These are phyloP conservation scores for Backusella australiensis DNA, from an alignment of 192 early-diverging fungal genomes.

Conservation along the genomic window DNA sequence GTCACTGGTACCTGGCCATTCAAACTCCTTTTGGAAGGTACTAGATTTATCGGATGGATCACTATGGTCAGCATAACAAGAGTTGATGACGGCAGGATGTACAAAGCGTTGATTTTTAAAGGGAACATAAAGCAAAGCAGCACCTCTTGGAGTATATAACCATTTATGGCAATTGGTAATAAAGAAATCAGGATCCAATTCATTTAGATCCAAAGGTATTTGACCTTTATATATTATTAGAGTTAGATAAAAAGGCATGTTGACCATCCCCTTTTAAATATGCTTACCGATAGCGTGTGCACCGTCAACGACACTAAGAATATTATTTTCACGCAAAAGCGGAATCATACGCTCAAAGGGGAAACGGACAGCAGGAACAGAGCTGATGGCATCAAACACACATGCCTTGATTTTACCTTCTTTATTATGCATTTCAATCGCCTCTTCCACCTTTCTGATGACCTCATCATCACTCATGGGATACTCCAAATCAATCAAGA, in stretches of 20 bases:
- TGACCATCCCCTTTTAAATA: background rate
- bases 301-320: constrained; percentile 62
- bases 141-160: constrained; percentile 54
- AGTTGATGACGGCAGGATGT: constrained; percentile 45
- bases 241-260: background rate
- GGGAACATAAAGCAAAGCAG: constrained; percentile 55
- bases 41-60: constrained; percentile 4
- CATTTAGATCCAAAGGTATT: constrained; percentile 53
- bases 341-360: constrained; percentile 42
- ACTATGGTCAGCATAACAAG: constrained; percentile 28
- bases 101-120: constrained; percentile 46
- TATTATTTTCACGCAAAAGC: constrained; percentile 44
- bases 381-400: constrained; percentile 57
- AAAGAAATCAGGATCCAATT: constrained; percentile 62
- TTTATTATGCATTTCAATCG: constrained; percentile 24
- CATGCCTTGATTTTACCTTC: constrained; percentile 39
- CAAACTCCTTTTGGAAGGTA: constrained; percentile 46
- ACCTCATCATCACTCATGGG: constrained; percentile 50
- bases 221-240: constrained; percentile 28
- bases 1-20: constrained; percentile 44
- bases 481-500: constrained; percentile 44
- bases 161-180: constrained; percentile 73
- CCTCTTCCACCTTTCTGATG: constrained; percentile 7
- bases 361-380: constrained; percentile 47
- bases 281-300: constrained; percentile 56